These are phyloP conservation scores for Epichloe aotearoae DNA, from an alignment of 2,329 filamentous ascomycete genomes.

Conservation along the genomic window DNA sequence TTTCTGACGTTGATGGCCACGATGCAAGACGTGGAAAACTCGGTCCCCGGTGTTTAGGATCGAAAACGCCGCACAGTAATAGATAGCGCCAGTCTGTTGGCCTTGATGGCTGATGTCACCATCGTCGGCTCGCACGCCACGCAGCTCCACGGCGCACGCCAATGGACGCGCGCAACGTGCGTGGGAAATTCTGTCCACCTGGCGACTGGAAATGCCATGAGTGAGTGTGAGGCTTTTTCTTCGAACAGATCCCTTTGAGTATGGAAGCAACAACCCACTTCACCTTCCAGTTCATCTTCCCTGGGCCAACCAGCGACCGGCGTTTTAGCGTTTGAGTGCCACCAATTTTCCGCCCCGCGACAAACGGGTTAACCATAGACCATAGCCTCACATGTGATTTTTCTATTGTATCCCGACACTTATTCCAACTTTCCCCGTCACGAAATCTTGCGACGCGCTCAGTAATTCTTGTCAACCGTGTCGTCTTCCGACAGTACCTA, in stretches of 20 bases:
- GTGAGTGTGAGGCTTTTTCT: too few relatives aligned
- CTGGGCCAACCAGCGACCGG: neutral
- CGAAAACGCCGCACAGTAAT: too few relatives aligned
- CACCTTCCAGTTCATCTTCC: neutral
- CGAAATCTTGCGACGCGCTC: neutral
- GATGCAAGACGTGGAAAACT: too few relatives aligned
- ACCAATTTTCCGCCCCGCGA: neutral
- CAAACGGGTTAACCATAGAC: neutral
- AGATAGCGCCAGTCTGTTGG: too few relatives aligned
- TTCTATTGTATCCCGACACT: neutral
- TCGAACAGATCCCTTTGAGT: too few relatives aligned
- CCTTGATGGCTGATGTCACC: too few relatives aligned
- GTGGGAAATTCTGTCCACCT: too few relatives aligned
- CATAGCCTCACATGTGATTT: neutral
- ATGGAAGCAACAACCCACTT: neutral
- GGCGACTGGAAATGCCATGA: neutral
- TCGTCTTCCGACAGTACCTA: too few relatives aligned
- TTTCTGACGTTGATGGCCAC: neutral
- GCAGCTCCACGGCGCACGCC: neutral
- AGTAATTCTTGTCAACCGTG: neutral
- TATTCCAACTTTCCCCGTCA: neutral
- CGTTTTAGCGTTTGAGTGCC: neutral
- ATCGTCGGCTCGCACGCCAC: neutral
- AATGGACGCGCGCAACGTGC: conserved; percentile 2
- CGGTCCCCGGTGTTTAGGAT: too few relatives aligned